Conservation (phyloP, 2,329 filamentous ascomycete genomes). For the Lachnellula willkommii region DNA sequence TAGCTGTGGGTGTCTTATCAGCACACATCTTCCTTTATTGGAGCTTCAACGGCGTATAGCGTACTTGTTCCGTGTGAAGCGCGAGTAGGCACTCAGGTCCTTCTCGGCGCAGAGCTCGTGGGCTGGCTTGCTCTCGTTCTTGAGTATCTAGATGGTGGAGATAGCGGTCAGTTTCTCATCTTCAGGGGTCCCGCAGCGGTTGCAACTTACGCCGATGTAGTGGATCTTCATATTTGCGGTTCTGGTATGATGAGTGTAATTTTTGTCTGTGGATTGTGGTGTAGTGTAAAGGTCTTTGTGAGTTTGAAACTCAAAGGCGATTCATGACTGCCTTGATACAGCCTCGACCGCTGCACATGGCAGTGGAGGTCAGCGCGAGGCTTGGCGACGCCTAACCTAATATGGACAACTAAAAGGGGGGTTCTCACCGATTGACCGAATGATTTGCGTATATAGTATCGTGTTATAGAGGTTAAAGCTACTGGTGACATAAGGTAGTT, state of each 20-base stretch:
- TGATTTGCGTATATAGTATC: too few relatives aligned
- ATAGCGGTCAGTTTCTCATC: constrained; percentile 24
- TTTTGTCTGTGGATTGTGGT: constrained; percentile 4
- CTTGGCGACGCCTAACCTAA: neutral
- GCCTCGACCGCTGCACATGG: constrained; percentile 5
- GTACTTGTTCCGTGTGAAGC: constrained; percentile 71
- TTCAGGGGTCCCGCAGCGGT: constrained; percentile 17
- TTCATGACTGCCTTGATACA: constrained; percentile 3
- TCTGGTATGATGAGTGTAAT: neutral
- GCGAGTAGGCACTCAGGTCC: constrained; percentile 71
- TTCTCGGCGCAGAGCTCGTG: constrained; percentile 72
- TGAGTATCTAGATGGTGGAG: constrained; percentile 59
- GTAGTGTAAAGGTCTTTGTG: neutral
- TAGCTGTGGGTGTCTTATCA: constrained; percentile 32
- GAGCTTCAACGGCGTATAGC: constrained; percentile 15
- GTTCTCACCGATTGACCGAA: too few relatives aligned
- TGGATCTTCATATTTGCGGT: constrained; percentile 70
- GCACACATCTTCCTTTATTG: neutral
- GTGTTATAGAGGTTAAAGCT: too few relatives aligned
- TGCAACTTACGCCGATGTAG: constrained; percentile 70
- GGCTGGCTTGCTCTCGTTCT: constrained; percentile 71
- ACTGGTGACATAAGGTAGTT: too few relatives aligned
- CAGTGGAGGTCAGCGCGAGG: neutral
- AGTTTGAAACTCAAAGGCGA: neutral
- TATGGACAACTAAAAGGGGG: neutral